Conservation (phyloP, 495 filamentous ascomycete genomes). For the Polyplosphaeria fusca region DNA sequence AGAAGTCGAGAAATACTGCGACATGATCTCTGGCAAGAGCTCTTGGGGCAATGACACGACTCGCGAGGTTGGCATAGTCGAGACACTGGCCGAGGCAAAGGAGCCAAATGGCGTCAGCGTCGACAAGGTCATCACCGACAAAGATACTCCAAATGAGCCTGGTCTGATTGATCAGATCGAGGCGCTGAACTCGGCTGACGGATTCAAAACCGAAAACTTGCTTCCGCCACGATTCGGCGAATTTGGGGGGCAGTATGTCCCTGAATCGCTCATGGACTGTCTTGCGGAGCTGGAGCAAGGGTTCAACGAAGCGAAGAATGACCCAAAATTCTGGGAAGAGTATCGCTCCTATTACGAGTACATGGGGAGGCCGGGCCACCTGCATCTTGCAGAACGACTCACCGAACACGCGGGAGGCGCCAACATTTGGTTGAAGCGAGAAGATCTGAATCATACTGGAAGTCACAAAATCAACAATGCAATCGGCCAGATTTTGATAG, state of each 20-base stretch:
- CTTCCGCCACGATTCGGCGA: constrained; percentile 87
- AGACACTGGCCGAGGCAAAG: constrained; percentile 56
- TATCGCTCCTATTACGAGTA: constrained; percentile 95
- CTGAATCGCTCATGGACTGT: constrained; percentile 97
- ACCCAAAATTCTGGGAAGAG: constrained; percentile 94
- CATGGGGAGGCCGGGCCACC: constrained; percentile 90
- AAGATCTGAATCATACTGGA: constrained; percentile 78
- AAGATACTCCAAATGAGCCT: constrained; percentile 55
- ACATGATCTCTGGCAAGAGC: constrained; percentile 63
- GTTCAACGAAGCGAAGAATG: constrained; percentile 81
- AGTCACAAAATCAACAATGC: constrained; percentile 99
- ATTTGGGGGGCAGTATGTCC: constrained; percentile 98
- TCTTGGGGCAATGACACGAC: constrained; percentile 42
- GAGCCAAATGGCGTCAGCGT: constrained; percentile 55
- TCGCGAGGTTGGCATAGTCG: constrained; percentile 60
- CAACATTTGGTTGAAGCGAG: constrained; percentile 92
- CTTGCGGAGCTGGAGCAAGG: constrained; percentile 83
- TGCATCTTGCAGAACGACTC: constrained; percentile 82
- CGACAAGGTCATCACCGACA: constrained; percentile 61
- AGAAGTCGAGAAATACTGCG: constrained; percentile 81
- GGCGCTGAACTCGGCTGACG: constrained; percentile 57
- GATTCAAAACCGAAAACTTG: constrained; percentile 44
- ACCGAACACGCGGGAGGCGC: constrained; percentile 86
- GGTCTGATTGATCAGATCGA: constrained; percentile 71
- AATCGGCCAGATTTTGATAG: constrained; percentile 81